Conservation (phyloP, 2,329 filamentous ascomycete genomes). For the Ophiosphaerella narmari region DNA sequence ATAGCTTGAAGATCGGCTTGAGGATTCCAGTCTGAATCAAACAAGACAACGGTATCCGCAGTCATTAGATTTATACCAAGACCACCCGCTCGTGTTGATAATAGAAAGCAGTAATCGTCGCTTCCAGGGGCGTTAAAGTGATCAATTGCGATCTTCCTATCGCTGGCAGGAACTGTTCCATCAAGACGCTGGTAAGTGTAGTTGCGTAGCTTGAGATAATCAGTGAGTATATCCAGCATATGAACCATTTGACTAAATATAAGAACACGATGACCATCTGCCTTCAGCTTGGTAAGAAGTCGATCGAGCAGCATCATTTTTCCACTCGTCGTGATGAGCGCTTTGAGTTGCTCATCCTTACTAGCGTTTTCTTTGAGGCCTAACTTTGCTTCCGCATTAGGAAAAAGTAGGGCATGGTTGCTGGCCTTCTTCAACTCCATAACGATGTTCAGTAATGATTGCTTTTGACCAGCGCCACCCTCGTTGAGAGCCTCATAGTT, state of each 20-base stretch:
- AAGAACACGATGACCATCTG: conserved; percentile 90
- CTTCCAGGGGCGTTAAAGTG: conserved; percentile 98
- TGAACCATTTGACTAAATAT: conserved; percentile 99
- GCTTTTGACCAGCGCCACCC: conserved; percentile 87
- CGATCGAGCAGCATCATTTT: conserved; percentile 99
- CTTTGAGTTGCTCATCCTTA: conserved; percentile 88
- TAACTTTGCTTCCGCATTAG: conserved; percentile 88
- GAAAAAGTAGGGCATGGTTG: conserved; percentile 98
- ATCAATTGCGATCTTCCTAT: conserved; percentile 91
- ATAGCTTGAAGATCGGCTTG: conserved; percentile 98
- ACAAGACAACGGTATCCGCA: conserved; percentile 95
- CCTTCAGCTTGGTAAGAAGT: conserved; percentile 89
- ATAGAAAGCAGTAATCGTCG: conserved; percentile 92
- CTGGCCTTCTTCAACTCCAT: conserved; percentile 99
- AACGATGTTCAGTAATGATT: conserved; percentile 96
- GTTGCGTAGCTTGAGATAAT: conserved; percentile 90
- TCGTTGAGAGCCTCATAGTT: conserved; percentile 96
- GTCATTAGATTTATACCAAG: conserved; percentile 99
- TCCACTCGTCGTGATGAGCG: conserved; percentile 92
- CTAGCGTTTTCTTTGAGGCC: conserved; percentile 73
- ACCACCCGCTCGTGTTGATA: conserved; percentile 94
- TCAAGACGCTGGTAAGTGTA: conserved; percentile 95
- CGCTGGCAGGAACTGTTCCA: conserved; percentile 87
- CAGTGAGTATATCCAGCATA: conserved; percentile 94
- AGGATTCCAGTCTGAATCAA: conserved; percentile 99